phyloP scores from a whole-genome alignment of 1,139 yeast species.

The Meyerozyma athensensis region DNA sequence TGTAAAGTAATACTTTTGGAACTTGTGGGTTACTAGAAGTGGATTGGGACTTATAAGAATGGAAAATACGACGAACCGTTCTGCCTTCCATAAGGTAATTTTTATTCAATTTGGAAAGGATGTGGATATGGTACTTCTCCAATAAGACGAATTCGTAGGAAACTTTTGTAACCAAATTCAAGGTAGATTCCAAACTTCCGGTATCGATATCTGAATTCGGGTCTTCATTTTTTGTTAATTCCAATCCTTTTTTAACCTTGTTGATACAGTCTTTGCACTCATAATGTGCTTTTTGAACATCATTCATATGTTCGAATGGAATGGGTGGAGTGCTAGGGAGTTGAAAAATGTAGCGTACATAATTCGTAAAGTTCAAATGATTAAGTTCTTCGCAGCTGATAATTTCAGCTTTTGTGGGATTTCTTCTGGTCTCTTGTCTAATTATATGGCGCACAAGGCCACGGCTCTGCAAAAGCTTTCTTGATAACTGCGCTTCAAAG shows the following conservation, averaged over 20 bases:
- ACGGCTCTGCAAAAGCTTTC: conserved; percentile 27
- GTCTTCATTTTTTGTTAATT: conserved; percentile 27
- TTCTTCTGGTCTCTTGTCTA: conserved; percentile 6
- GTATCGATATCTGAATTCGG: conserved; percentile 21
- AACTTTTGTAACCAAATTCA: conserved; percentile 33
- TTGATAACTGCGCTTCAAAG: conserved; percentile 31
- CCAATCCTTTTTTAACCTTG: conserved; percentile 24
- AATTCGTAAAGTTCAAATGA: conserved; percentile 37
- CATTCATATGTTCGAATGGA: conserved; percentile 16
- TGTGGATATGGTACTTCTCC: conserved; percentile 40
- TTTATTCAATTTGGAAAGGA: conserved; percentile 29
- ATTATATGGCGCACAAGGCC: conserved; percentile 25
- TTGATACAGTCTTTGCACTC: conserved; percentile 24
- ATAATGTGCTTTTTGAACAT: conserved; percentile 24
- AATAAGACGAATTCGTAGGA: conserved; percentile 38
- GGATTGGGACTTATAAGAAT: conserved; percentile 15
- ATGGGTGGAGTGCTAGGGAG: conserved; percentile 22
- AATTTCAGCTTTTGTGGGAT: conserved; percentile 3
- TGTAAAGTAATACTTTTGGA: conserved; percentile 32
- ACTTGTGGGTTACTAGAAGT: conserved; percentile 12
- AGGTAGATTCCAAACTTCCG: conserved; percentile 18
- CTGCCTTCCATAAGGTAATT: conserved; percentile 30
- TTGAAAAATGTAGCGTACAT: conserved; percentile 31
- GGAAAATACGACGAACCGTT: conserved; percentile 20
- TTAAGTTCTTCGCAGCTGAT: conserved; percentile 33